Evolutionary conservation across 208 protist genomes (phyloP), one percentile per base, ranked within the genome.

Genomic region (Trypanosomatidae sp.): DNA sequence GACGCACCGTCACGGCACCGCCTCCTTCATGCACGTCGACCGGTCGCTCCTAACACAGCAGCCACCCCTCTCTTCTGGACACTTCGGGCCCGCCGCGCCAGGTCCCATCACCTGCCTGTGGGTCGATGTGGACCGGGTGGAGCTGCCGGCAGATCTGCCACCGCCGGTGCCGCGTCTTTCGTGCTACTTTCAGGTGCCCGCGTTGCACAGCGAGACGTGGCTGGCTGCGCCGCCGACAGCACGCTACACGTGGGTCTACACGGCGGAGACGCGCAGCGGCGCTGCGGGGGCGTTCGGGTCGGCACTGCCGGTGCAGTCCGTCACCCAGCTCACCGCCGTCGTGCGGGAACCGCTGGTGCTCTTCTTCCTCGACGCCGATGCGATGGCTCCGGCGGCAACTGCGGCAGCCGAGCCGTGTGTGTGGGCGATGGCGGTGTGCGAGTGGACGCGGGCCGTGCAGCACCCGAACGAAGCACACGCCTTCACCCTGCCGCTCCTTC

Each of bases 341-440:
- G 79, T 83, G 62, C 87, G 90, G 0, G 89, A 92, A 72, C 90
- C 89, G n/a, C 87, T 97, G 5, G 87, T 88, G 13, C 58, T 97
- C 12, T 95, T 94, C 74, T 86, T 95, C 47, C 69, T 92, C 17
- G 89, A 95, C 58, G 92, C 92, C 53, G 87, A 88, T n/a, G 81
- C 81, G 39, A 71, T 74, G 69, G 58, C 69, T 5, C 46, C 53
- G 2, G 55, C 55, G 47, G 62, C 55, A 3, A 22, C 71, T n/a
- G 43, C 55, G 5, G 28, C 43, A 22, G 66, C 49, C 4, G 69
- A 59, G 10, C 52, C 70, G 30, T 77, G 59, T 66, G 87, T 92
- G n/a, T 97, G 90, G 86, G 90, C 89, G 12, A 71, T 95, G 69
- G 87, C 82, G 28, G 77, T 91, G 69, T 87, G 84, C 39, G 92